Base-by-base conservation (phyloP, 345 rosid genomes). In the Lumnitzera littorea region DNA sequence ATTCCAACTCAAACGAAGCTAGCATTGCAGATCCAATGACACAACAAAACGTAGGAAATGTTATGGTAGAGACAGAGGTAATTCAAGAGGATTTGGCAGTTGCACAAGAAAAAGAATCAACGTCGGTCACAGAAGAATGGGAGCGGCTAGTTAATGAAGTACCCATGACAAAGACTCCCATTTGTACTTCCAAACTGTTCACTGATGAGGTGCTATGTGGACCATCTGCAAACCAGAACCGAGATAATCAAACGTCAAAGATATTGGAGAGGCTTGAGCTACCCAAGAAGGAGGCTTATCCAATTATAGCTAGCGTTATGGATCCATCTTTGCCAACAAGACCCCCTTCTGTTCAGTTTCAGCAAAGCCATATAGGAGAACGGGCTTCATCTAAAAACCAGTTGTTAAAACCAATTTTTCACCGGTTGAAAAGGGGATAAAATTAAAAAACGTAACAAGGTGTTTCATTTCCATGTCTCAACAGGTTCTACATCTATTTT, bases 191-290 rank as follows among this genome's bases (percentile, higher is more conserved):
- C 50, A 76, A 84, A 64, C 65, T 72, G 47, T 80, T 67, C 60
- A 56, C 57, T 51, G 73, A 71, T 43, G 67, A 61, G 49, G 63
- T 24, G 16, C 58, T 57, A 51, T 54, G 73, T 63, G 57, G 72
- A 27, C 72, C 82, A 36, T 69, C 83, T 55, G 72, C 83, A 62
- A 77, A 70, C 59, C 43, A 66, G 25, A 70, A 74, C 58, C 55
- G 78, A 29, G 97, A 90, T 69, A 60, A 62, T 27, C 85, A 75
- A 65, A 91, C 90, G 2, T 86, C 81, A 15, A 88, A 71, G 84
- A 86, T 88, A 76, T 69, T 91, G 67, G 98, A 91, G 78, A 78
- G 98, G 58, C 78, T 88, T 41, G 98, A 91, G 72, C 76, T 68
- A 55, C 98, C 96, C 43, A 36, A 36, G 11, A 36, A 36, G 43